These are phyloP conservation scores for Calonectria hongkongensis DNA, from an alignment of 2,329 filamentous ascomycete species.

Conservation along the genomic window DNA sequence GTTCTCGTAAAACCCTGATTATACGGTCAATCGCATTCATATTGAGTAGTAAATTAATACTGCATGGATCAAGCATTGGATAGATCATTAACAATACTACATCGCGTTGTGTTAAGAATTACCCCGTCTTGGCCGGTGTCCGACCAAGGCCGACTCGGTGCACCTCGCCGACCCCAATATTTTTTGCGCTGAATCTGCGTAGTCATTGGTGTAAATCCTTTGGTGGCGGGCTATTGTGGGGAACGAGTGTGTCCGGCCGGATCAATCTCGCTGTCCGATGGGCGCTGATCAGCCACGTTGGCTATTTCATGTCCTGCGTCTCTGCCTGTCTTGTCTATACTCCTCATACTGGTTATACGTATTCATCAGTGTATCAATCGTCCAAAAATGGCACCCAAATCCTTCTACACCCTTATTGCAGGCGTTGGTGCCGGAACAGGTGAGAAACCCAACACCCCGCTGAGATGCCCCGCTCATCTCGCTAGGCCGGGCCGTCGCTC, in stretches of 20 bases:
- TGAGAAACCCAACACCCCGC: constrained; percentile 44
- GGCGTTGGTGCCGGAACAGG: constrained; percentile 83
- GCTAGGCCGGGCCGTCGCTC: constrained; percentile 68
- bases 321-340: neutral
- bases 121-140: neutral
- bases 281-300: neutral
- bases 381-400: constrained; percentile 44
- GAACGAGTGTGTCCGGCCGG: neutral
- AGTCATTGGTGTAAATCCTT: neutral
- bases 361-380: neutral
- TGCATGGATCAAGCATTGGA: too few relatives aligned
- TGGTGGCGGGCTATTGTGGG: neutral
- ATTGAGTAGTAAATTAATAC: neutral
- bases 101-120: neutral
- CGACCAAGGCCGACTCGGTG: neutral
- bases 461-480: constrained; percentile 4
- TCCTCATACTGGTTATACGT: neutral
- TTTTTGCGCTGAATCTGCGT: neutral
- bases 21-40: neutral
- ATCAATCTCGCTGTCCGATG: constrained; percentile 5
- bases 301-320: neutral
- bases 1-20: neutral
- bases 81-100: neutral
- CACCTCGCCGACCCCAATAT: neutral
- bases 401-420: constrained; percentile 80